These are phyloP conservation scores for Pythium phragmitis DNA, from an alignment of 352 stramenopile species.

Conservation along the genomic window DNA sequence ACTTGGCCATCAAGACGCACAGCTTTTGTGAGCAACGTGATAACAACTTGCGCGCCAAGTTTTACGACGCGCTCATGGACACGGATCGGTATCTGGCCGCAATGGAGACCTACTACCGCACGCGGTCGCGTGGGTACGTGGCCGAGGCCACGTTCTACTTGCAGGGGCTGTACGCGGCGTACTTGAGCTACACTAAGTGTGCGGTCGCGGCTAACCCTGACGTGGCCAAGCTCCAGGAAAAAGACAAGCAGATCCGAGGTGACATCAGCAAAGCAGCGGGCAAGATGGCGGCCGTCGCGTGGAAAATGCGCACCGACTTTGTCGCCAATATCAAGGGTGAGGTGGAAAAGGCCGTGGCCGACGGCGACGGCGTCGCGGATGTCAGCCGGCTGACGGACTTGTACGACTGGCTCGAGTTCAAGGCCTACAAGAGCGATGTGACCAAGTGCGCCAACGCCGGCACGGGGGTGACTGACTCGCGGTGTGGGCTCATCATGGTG, in stretches of 20 bases:
- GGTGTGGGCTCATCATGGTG: constrained; percentile 2
- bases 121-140: constrained; percentile 10
- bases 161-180: constrained; percentile 2
- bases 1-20: not conserved
- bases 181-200: constrained; percentile 13
- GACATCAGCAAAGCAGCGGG: not conserved
- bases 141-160: constrained; percentile 12
- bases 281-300: not conserved
- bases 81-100: not conserved
- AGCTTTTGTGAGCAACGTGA: not conserved
- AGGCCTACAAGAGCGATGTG: not conserved
- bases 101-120: constrained; percentile 1
- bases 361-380: not conserved
- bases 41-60: constrained; percentile 2
- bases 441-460: not conserved
- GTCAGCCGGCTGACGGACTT: not conserved
- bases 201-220: not conserved
- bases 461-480: not conserved
- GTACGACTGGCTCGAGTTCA: constrained; percentile 16
- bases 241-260: not conserved
- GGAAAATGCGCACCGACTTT: constrained; percentile 5
- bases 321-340: not conserved
- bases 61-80: constrained; percentile 12
- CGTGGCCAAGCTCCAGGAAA: not conserved
- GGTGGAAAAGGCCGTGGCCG: not conserved